Conservation (phyloP, 2,329 filamentous ascomycete species). For the Alternaria sp. region DNA sequence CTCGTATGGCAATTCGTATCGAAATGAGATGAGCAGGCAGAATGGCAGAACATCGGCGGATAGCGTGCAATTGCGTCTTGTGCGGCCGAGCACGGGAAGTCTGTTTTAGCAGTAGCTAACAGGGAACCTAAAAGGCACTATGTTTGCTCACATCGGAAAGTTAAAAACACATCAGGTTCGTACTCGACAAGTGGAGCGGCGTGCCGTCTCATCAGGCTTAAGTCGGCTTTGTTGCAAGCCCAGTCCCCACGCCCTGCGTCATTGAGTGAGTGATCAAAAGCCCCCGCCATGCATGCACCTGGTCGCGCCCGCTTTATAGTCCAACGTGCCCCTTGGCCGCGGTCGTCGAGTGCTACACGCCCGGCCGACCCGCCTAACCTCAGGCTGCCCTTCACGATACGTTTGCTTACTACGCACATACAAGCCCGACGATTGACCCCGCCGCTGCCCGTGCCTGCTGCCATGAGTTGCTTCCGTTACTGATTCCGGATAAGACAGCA, state of each 20-base stretch:
- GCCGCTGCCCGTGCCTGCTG: conserved; percentile 18
- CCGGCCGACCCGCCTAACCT: conserved; percentile 26
- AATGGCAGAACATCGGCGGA: neutral
- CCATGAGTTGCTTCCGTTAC: conserved; percentile 13
- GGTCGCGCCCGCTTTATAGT: conserved; percentile 13
- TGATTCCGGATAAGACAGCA: conserved; percentile 9
- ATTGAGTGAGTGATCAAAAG: conserved; percentile 23
- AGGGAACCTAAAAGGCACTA: neutral
- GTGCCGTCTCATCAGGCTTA: conserved; percentile 2
- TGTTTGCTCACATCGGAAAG: neutral
- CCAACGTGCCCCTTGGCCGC: conserved; percentile 21
- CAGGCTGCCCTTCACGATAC: conserved; percentile 18
- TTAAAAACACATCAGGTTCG: neutral
- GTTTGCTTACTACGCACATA: neutral
- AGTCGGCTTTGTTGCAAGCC: conserved; percentile 20
- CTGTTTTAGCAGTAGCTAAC: neutral
- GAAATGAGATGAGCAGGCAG: neutral
- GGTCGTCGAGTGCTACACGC: conserved; percentile 28
- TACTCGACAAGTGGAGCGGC: neutral
- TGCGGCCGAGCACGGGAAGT: neutral
- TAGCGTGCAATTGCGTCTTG: neutral
- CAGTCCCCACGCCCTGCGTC: conserved; percentile 35
- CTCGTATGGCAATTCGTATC: neutral
- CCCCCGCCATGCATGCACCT: conserved; percentile 30
- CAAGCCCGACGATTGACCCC: conserved; percentile 16